Conservation (phyloP, 306 rosid genomes). For the Hippophae gyantsensis region DNA sequence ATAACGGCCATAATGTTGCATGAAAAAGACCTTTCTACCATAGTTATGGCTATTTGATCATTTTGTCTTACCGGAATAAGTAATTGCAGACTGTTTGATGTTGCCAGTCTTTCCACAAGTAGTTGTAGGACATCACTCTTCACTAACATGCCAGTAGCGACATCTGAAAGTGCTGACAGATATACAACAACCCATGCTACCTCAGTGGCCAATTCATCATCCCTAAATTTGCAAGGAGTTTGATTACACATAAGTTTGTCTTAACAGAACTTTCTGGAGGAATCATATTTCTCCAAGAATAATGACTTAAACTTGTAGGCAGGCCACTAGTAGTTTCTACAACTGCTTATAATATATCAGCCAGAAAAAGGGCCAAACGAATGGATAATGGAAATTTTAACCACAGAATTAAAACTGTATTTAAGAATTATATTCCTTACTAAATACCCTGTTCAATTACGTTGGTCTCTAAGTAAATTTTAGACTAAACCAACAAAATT, state of each 20-base stretch:
- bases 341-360: too few relatives aligned
- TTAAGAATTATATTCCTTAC: too few relatives aligned
- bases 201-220: constrained; percentile 88
- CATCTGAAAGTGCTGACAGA: constrained; percentile 85
- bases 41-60: not conserved
- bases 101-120: constrained; percentile 67
- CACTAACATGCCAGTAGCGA: constrained; percentile 62
- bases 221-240: constrained; percentile 46
- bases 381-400: too few relatives aligned
- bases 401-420: too few relatives aligned
- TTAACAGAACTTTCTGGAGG: not conserved
- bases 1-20: too few relatives aligned
- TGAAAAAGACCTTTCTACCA: not conserved
- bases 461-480: too few relatives aligned
- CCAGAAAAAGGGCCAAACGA: too few relatives aligned
- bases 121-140: constrained; percentile 71
- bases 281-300: too few relatives aligned
- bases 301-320: too few relatives aligned
- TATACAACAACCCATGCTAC: constrained; percentile 95
- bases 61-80: constrained; percentile 65
- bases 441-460: too few relatives aligned
- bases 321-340: too few relatives aligned
- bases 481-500: not conserved
- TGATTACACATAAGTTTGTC: not conserved
- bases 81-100: constrained; percentile 68